Conservation (phyloP, 1,284 basidiomycete genomes). For the Chiua sp. region DNA sequence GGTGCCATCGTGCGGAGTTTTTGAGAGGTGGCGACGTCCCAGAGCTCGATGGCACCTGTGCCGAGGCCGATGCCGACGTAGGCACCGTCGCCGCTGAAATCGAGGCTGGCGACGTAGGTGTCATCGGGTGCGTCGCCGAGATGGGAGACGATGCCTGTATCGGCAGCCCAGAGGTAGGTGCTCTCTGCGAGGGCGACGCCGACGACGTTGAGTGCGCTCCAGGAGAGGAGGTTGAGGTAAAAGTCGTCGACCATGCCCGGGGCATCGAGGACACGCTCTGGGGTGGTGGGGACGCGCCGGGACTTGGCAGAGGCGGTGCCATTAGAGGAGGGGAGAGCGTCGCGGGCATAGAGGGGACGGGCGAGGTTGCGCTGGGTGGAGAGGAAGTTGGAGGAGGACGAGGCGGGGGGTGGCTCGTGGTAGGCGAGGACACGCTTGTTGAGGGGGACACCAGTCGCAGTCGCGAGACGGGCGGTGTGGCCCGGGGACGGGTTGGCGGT, state of each 20-base stretch:
- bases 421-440: conserved; percentile 80
- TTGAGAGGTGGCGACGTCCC: conserved; percentile 86
- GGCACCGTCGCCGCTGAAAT: conserved; percentile 88
- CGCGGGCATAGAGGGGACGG: conserved; percentile 72
- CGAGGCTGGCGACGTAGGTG: conserved; percentile 78
- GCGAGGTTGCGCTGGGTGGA: conserved; percentile 76
- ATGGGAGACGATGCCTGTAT: conserved; percentile 82
- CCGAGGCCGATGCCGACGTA: conserved; percentile 90
- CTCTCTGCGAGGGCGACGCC: conserved; percentile 86
- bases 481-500: conserved; percentile 56
- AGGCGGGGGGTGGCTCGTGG: conserved; percentile 74
- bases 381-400: conserved; percentile 70
- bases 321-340: conserved; percentile 64
- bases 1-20: conserved; percentile 88
- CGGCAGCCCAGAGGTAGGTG: conserved; percentile 94
- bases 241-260: conserved; percentile 97
- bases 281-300: conserved; percentile 83
- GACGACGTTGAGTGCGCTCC: conserved; percentile 87
- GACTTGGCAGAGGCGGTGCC: conserved; percentile 67
- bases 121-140: conserved; percentile 80
- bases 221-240: conserved; percentile 94
- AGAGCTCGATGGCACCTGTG: conserved; percentile 92
- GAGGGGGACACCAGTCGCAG: conserved; percentile 73
- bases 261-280: conserved; percentile 93
- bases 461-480: conserved; percentile 76